Percentiles rank a stretch among this genome's conserved stretches.
These are phyloP conservation scores for Platismatia glauca DNA, from an alignment of 495 filamentous ascomycete species.

Conservation along the genomic window DNA sequence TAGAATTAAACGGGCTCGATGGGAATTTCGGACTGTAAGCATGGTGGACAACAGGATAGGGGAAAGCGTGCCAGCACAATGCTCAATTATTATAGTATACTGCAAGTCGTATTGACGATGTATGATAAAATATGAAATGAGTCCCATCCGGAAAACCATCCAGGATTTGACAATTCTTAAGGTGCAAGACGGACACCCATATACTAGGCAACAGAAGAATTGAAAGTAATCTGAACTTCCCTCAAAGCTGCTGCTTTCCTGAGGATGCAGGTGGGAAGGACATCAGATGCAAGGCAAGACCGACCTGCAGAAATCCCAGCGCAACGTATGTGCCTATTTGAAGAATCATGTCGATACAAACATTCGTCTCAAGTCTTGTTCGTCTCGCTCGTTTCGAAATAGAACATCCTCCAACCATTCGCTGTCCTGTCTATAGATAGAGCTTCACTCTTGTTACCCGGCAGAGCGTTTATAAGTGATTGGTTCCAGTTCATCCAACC, in stretches of 20 bases:
- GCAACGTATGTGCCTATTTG: not conserved
- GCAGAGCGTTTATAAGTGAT: conserved; percentile 14
- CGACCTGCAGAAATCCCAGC: not conserved
- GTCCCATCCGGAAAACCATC: not conserved
- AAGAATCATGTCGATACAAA: not conserved
- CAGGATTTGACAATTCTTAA: not conserved
- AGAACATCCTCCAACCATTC: not conserved
- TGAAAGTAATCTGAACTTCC: not conserved
- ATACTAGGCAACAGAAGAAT: not conserved
- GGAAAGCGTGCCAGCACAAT: not conserved
- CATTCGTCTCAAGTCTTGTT: not conserved
- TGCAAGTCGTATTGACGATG: not conserved
- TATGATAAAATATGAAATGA: not conserved
- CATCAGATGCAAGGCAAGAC: conserved; percentile 13
- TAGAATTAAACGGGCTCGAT: conserved; percentile 23
- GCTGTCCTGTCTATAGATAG: conserved; percentile 10
- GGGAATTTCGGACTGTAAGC: conserved; percentile 14
- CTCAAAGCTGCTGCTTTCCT: not conserved
- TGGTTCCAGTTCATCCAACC: conserved; percentile 5
- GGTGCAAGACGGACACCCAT: not conserved
- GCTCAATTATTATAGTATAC: not conserved
- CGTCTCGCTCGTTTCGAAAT: not conserved
- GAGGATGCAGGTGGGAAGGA: not conserved
- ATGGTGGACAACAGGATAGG: not conserved
- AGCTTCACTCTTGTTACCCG: conserved; percentile 13